Base-by-base conservation (phyloP, 2,329 filamentous ascomycete genomes). In the Neonectria punicea region DNA sequence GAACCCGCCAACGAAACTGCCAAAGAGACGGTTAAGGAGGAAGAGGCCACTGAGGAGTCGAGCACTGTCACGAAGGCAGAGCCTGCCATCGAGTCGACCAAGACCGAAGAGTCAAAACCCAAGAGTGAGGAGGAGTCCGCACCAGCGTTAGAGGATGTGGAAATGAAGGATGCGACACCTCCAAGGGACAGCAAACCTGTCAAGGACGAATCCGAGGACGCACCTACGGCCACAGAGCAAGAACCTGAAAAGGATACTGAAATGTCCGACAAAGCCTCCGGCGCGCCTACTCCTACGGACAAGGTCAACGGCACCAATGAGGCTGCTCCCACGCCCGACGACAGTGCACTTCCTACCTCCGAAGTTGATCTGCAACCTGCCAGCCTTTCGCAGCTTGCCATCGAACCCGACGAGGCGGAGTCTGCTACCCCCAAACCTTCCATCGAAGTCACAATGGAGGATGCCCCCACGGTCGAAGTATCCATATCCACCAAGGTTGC, bases 401-500 rank as follows among this genome's bases (percentile, higher is more conserved):
- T 80, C 41, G 82, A 81, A 44, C 70, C 74, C 4, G 75, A 78
- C 5, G 78, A 79, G 16, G 70, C 72, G 11, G 70, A 70, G 13
- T 68, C 70, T 11, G 72, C 77, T 2, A 71, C 73, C 5, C 63
- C 72, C 22, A 69, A 75, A 22, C 68, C 75, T 3, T 75, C 78
- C 3, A 72, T 74, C 5, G 86, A 88, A 62, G 79, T 85, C 11
- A 77, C 82, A 44, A 88, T 89, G 86, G 75, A 78, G n/a, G 87
- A 89, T 67, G 86, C 81, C 5, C 70, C 70, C 3, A 36, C 20
- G 13, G 47, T 51, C 4, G 66, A 71, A 20, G 39, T 47, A 1
- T 82, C 85, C 0, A 81, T 28, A 25, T 53, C 82, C 2, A 80
- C 81, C 39, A 95, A 94, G 80, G 76, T 91, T 13, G 85, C 93